These are phyloP conservation scores for Jamesozyma spencerorum DNA, from an alignment of 805 yeast genomes.

Conservation along the genomic window DNA sequence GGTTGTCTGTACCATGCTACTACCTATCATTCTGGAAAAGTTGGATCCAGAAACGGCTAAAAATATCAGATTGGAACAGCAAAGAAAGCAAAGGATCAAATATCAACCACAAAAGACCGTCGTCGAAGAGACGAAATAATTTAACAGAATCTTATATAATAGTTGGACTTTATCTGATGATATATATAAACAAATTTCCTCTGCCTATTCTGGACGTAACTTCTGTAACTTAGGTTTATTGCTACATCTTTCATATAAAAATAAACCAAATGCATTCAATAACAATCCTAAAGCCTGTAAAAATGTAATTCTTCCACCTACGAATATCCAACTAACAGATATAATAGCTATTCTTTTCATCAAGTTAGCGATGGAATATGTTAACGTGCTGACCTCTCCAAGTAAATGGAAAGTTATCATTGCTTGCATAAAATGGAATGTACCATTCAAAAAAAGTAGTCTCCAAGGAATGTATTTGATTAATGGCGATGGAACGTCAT, in stretches of 20 bases:
- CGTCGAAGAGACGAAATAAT: background rate
- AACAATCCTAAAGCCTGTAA: conserved; percentile 43
- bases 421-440: conserved; percentile 72
- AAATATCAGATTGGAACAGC: conserved; percentile 26
- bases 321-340: conserved; percentile 61
- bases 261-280: conserved; percentile 47
- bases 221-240: conserved; percentile 8
- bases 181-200: background rate
- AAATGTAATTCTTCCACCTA: conserved; percentile 39
- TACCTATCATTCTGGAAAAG: conserved; percentile 33
- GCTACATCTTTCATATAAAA: conserved; percentile 46
- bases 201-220: conserved; percentile 7
- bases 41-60: conserved; percentile 35
- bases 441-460: conserved; percentile 54
- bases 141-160: no score
- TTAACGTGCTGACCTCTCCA: conserved; percentile 73
- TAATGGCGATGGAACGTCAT: conserved; percentile 16
- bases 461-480: conserved; percentile 36
- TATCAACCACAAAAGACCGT: conserved; percentile 5
- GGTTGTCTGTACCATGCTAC: conserved; percentile 16
- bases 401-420: conserved; percentile 71
- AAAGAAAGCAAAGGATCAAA: conserved; percentile 20
- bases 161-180: background rate
- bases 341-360: conserved; percentile 83
- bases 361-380: conserved; percentile 80